These are phyloP conservation scores for Pichia nanzhaoensis DNA, from an alignment of 805 yeast genomes.

Conservation along the genomic window DNA sequence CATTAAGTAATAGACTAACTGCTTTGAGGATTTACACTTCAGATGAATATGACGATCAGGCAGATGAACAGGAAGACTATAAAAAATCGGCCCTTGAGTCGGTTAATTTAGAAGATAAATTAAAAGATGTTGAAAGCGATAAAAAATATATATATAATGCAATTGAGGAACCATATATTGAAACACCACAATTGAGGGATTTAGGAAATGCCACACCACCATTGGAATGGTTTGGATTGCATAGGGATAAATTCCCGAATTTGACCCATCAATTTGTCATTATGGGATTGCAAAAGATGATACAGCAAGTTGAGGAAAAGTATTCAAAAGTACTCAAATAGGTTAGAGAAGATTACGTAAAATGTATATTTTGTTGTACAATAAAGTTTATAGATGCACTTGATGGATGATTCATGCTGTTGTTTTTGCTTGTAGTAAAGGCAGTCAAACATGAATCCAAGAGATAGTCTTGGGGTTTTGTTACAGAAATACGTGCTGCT, in stretches of 20 bases:
- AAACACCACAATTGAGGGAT: constrained; percentile 84
- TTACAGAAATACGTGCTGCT: neutral
- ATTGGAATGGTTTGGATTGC: constrained; percentile 94
- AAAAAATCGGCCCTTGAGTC: constrained; percentile 29
- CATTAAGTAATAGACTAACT: constrained; percentile 56
- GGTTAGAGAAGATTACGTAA: neutral
- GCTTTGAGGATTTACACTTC: constrained; percentile 29
- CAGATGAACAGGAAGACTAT: constrained; percentile 29
- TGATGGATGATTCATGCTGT: neutral
- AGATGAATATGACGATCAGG: constrained; percentile 29
- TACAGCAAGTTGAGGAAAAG: constrained; percentile 56
- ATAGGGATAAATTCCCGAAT: constrained; percentile 78
- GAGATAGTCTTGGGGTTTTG: neutral
- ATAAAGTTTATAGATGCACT: neutral
- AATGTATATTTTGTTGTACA: too few species aligned
- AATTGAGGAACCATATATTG: constrained; percentile 69
- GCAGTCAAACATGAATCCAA: neutral
- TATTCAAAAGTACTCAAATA: constrained; percentile 45
- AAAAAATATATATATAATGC: constrained; percentile 51
- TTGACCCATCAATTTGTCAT: constrained; percentile 78
- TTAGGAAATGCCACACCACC: constrained; percentile 98
- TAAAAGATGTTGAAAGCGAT: constrained; percentile 43
- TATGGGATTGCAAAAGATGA: constrained; percentile 64
- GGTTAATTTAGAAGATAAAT: constrained; percentile 33
- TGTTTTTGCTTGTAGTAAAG: neutral